Evolutionary conservation across 768 basidiomycete genomes (phyloP).

Genomic region (Tephrocybe sp.): DNA sequence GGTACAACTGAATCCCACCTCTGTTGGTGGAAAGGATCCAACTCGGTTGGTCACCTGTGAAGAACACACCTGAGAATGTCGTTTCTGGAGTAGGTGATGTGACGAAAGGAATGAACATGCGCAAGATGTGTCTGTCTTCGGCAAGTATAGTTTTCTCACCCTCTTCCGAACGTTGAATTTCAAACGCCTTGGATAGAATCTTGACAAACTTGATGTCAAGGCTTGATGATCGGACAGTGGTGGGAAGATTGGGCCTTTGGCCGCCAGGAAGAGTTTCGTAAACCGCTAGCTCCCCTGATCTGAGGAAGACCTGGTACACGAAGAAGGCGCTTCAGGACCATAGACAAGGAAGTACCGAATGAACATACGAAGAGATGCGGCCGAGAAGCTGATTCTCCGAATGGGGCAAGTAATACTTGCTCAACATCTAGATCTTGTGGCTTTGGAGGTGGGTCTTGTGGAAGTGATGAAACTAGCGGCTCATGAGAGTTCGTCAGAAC

Average conservation of each 20-base stretch:
- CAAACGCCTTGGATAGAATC: constrained; percentile 62
- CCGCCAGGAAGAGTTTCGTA: constrained; percentile 70
- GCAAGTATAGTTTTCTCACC: constrained; percentile 62
- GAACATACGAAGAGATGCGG: constrained; percentile 77
- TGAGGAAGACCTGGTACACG: constrained; percentile 57
- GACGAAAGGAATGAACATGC: constrained; percentile 65
- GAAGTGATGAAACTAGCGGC: constrained; percentile 53
- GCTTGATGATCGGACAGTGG: constrained; percentile 38
- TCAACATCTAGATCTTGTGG: constrained; percentile 77
- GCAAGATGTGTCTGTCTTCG: constrained; percentile 62
- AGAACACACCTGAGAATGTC: constrained; percentile 70
- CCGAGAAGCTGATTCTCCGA: constrained; percentile 64
- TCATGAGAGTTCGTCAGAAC: constrained; percentile 68
- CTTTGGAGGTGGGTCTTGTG: constrained; percentile 70
- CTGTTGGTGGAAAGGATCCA: constrained; percentile 84
- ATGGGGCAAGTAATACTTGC: constrained; percentile 65
- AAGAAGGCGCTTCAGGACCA: constrained; percentile 4
- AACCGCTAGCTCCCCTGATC: constrained; percentile 75
- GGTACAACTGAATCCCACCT: constrained; percentile 60
- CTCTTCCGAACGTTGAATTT: constrained; percentile 65
- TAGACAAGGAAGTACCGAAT: constrained; percentile 2
- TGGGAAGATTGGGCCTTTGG: constrained; percentile 32
- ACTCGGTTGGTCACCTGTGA: constrained; percentile 86
- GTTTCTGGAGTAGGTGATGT: constrained; percentile 49
- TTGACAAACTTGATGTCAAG: constrained; percentile 64